Base-by-base conservation (phyloP, 2,329 filamentous ascomycete species). In the Hypoxylon sp. region DNA sequence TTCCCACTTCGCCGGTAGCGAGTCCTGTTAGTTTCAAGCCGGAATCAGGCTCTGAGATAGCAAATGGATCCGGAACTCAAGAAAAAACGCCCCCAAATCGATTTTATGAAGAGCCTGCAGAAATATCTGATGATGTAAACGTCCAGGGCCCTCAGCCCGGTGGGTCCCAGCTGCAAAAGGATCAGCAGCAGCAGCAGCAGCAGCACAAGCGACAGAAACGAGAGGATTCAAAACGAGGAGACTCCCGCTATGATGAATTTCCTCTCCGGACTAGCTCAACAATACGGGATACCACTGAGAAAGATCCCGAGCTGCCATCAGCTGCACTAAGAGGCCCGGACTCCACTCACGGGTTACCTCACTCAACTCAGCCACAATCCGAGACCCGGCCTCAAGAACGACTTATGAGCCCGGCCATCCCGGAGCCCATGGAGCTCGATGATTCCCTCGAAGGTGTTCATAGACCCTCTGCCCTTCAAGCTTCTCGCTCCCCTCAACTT, bases 341-440 rank as follows among this genome's bases (percentile, higher is more conserved):
- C 59, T 59, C 63, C 60, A 62, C 62, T 48, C 61, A 61, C 53
- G 59, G 66, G 64, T 57, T 67, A 52, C 65, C 65, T 67, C 65
- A 53, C 50, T 53, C 30, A 48, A 41, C 63, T 64, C 60, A 63
- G 64, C 62, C 64, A 59, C 64, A 61, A 48, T 55, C 57, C 49
- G 53, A 60, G 41, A 59, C 37, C 56, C 58, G 61, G 51, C 47
- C 57, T 41, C 60, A 60, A 35, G 62, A 63, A 61, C 64, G 68
- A 40, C 64, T 69, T 63, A 63, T 66, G 61, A 70, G 67, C 54
- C 68, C 68, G 30, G 67, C 64, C 32, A 68, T 70, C 51, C 68
- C 67, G 43, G 67, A 68, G 40, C 67, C 67, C 17, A 69, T 70
- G 66, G 62, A 69, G 23, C 35, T 66, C 16, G 63, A 67, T 40